phyloP scores from a whole-genome alignment of 768 basidiomycete genomes.

The Kwoniella sp. region DNA sequence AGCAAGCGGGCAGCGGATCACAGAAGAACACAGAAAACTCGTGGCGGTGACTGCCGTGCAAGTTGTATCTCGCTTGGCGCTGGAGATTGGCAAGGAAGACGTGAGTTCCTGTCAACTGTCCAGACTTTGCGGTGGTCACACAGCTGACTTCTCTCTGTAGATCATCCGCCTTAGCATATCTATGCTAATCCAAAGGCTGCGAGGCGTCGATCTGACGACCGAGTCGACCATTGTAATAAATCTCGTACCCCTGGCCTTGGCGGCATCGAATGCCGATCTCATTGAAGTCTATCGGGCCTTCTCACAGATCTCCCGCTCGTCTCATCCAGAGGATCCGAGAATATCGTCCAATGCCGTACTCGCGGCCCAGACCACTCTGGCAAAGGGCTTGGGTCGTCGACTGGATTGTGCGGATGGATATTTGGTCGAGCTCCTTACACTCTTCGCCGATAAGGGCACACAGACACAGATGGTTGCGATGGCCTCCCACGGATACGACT shows the following conservation, averaged over 20 bases:
- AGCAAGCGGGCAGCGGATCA: constrained; percentile 24
- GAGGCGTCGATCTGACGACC: constrained; percentile 79
- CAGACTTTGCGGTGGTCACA: not conserved
- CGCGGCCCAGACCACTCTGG: constrained; percentile 86
- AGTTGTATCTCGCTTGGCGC: constrained; percentile 80
- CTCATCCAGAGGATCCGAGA: constrained; percentile 84
- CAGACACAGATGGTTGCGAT: constrained; percentile 78
- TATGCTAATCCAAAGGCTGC: constrained; percentile 85
- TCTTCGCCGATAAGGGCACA: constrained; percentile 89
- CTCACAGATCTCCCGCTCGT: constrained; percentile 77
- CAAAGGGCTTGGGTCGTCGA: constrained; percentile 72
- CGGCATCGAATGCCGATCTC: constrained; percentile 75
- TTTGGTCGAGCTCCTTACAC: constrained; percentile 76
- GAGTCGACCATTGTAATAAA: constrained; percentile 91
- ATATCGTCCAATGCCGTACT: constrained; percentile 91
- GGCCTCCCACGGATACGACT: constrained; percentile 59
- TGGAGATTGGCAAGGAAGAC: constrained; percentile 85
- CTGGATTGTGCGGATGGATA: constrained; percentile 79
- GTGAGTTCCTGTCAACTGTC: constrained; percentile 56
- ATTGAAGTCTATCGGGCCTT: constrained; percentile 81
- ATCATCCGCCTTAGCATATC: constrained; percentile 85
- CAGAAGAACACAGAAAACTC: constrained; percentile 72
- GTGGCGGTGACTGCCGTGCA: constrained; percentile 89
- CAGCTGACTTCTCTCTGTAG: constrained; percentile 56
- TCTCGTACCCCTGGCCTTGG: constrained; percentile 82